Percentiles rank a stretch among this genome's conserved stretches.
phyloP scores from a whole-genome alignment of 1,284 basidiomycete species.

The Somion occarium region DNA sequence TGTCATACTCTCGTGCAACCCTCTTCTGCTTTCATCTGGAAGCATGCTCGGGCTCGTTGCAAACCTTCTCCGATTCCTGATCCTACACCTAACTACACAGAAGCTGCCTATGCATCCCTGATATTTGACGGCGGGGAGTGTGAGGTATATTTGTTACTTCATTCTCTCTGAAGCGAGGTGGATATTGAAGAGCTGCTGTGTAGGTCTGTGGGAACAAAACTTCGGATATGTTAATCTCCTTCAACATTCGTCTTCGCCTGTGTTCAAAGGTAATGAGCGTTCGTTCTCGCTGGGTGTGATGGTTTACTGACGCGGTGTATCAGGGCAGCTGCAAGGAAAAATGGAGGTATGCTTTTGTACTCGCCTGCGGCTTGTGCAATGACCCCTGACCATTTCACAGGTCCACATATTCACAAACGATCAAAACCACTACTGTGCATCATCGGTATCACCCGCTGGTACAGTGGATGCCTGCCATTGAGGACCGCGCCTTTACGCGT shows the following conservation, averaged over 20 bases:
- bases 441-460: background rate
- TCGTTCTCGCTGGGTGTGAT: too few relatives aligned
- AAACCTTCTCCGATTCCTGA: slow-evolving; percentile 36
- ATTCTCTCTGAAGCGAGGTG: too few relatives aligned
- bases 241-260: slow-evolving; percentile 17
- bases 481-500: background rate
- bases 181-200: too few relatives aligned
- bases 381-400: too few relatives aligned
- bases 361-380: too few relatives aligned
- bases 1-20: slow-evolving; percentile 40
- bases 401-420: too few relatives aligned
- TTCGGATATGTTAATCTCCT: slow-evolving; percentile 19
- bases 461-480: background rate
- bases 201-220: slow-evolving; percentile 32
- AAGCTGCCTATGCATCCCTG: slow-evolving; percentile 51
- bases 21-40: slow-evolving; percentile 46
- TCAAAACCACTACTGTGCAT: too few relatives aligned
- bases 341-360: too few relatives aligned
- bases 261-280: slow-evolving; percentile 16
- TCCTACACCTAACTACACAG: slow-evolving; percentile 34
- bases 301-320: too few relatives aligned
- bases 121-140: slow-evolving; percentile 55
- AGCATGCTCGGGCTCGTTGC: slow-evolving; percentile 34
- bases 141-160: slow-evolving; percentile 32
- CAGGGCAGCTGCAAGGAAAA: too few relatives aligned